Evolutionary conservation across 257 asterid species (phyloP).

Genomic region (Fraxinus americana): DNA sequence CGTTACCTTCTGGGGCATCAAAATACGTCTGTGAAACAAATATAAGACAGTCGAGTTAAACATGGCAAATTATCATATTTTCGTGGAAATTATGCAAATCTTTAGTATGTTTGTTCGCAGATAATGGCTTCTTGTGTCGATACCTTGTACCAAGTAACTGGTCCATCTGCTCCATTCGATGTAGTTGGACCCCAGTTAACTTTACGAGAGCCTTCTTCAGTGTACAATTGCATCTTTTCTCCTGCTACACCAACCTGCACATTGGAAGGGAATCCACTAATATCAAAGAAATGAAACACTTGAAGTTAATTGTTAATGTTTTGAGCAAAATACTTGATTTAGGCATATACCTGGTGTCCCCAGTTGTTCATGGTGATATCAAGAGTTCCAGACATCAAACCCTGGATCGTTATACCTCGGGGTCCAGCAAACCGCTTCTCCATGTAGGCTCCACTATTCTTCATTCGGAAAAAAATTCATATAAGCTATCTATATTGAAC

Average conservation of each 20-base stretch:
- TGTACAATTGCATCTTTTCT: slow-evolving; percentile 50
- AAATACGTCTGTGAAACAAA: slow-evolving; percentile 47
- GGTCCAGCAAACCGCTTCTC: slow-evolving; percentile 95
- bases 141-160: slow-evolving; percentile 79
- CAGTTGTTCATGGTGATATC: slow-evolving; percentile 70
- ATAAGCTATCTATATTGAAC: not conserved
- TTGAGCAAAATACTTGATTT: too few species aligned
- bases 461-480: not conserved
- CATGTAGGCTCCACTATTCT: slow-evolving; percentile 99
- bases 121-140: too few species aligned
- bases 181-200: slow-evolving; percentile 48
- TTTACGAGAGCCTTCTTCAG: slow-evolving; percentile 65
- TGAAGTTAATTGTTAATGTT: too few species aligned
- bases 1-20: slow-evolving; percentile 73
- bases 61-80: too few species aligned
- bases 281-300: too few species aligned
- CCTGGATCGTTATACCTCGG: slow-evolving; percentile 61
- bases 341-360: slow-evolving; percentile 44
- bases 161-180: slow-evolving; percentile 27
- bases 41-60: too few species aligned
- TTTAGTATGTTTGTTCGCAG: too few species aligned
- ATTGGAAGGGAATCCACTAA: too few species aligned
- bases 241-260: slow-evolving; percentile 62
- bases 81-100: too few species aligned
- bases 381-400: slow-evolving; percentile 86